phyloP scores from a whole-genome alignment of 352 stramenopile genomes.

The Thalassiosira delicatula region DNA sequence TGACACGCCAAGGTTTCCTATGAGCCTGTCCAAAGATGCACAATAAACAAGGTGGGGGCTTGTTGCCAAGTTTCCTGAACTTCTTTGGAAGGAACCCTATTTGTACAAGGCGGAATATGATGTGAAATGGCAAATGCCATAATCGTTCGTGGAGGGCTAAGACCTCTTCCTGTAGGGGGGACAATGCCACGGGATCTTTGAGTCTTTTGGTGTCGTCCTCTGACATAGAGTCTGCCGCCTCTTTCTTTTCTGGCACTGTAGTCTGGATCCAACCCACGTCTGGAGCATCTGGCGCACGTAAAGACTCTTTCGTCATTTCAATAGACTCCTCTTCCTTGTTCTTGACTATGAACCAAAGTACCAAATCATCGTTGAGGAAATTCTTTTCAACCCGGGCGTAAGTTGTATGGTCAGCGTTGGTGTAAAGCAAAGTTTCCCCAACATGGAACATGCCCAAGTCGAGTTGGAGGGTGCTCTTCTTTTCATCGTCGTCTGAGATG shows the following conservation, averaged over 20 bases:
- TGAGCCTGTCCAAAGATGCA: slow-evolving; percentile 17
- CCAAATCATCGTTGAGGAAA: background rate
- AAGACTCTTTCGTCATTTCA: background rate
- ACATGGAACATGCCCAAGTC: background rate
- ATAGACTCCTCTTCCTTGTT: background rate
- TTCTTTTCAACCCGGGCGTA: background rate
- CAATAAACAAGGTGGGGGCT: background rate
- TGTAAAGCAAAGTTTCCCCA: background rate
- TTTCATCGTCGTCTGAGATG: background rate
- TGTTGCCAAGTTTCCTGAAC: slow-evolving; percentile 5
- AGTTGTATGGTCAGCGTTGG: background rate
- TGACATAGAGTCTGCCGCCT: background rate
- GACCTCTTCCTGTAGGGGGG: background rate
- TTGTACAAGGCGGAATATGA: slow-evolving; percentile 6
- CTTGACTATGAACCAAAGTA: background rate
- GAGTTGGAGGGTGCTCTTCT: background rate
- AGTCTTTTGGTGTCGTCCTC: background rate
- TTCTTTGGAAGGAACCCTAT: slow-evolving; percentile 11
- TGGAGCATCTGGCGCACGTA: background rate
- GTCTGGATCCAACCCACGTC: background rate
- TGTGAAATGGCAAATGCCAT: slow-evolving; percentile 12
- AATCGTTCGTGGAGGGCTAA: background rate
- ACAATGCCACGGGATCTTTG: background rate
- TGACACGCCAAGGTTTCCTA: background rate
- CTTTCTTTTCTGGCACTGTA: background rate